A percentile compares a stretch with the other conserved stretches of the same genome.
These are phyloP conservation scores for Paecilomyces formosus DNA, from an alignment of 2,329 filamentous ascomycete genomes.

Conservation along the genomic window DNA sequence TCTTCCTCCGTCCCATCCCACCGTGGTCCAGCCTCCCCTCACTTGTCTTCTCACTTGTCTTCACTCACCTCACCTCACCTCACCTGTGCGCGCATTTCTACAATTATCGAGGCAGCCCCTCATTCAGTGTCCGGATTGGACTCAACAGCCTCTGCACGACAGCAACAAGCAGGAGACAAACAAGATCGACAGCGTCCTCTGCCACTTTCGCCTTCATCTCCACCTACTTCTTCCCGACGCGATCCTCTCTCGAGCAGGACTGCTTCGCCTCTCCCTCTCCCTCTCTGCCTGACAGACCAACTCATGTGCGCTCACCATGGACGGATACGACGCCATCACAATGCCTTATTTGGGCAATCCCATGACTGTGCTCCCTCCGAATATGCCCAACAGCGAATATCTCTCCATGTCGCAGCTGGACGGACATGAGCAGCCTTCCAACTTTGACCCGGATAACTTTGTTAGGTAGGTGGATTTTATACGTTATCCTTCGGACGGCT, in stretches of 20 bases:
- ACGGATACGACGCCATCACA: constrained; percentile 53
- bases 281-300: background rate
- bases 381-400: constrained; percentile 42
- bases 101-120: background rate
- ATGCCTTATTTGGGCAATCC: constrained; percentile 57
- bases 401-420: constrained; percentile 47
- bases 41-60: background rate
- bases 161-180: background rate
- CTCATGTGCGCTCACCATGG: constrained; percentile 31
- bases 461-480: constrained; percentile 43
- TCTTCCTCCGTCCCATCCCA: background rate
- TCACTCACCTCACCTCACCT: too few species aligned
- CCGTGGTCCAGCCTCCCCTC: background rate
- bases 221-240: background rate
- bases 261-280: background rate
- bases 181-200: background rate
- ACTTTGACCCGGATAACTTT: constrained; percentile 54
- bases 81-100: background rate
- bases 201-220: background rate
- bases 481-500: constrained; percentile 8
- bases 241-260: background rate
- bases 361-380: constrained; percentile 44
- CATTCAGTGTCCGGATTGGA: background rate
- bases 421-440: constrained; percentile 50
- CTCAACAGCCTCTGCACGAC: background rate